phyloP scores from a whole-genome alignment of 139 green algal genomes.

The Chlamydomonas schloesseri region DNA sequence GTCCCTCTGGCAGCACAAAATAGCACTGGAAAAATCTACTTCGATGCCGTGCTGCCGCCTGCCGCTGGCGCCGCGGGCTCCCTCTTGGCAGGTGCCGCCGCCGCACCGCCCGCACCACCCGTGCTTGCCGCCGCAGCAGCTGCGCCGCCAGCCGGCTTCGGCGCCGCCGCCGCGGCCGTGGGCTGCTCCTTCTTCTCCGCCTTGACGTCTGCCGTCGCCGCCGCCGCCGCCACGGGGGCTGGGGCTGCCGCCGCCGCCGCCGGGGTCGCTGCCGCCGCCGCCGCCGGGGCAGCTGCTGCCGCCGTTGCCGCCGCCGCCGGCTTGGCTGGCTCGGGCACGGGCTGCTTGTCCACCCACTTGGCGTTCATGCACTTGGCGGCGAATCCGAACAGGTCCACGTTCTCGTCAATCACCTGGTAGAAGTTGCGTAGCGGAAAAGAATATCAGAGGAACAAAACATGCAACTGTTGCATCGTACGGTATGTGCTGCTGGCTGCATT shows the following conservation, averaged over 20 bases:
- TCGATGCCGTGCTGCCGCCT: no score
- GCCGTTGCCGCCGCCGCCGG: neutral
- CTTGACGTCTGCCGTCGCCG: neutral
- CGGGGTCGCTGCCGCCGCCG: neutral
- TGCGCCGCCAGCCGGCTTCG: no score
- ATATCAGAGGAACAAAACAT: no score
- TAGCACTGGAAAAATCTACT: no score
- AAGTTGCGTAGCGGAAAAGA: no score
- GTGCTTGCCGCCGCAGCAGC: neutral
- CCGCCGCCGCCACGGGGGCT: neutral
- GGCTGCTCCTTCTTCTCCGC: no score
- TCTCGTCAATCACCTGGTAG: conserved; percentile 77
- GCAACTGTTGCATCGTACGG: no score
- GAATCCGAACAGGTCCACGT: conserved; percentile 62
- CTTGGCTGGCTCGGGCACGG: neutral
- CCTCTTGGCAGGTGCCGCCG: neutral
- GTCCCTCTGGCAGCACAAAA: no score
- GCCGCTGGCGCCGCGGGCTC: no score
- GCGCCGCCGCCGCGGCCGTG: neutral
- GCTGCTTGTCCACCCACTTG: conserved; percentile 33
- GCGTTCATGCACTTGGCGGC: conserved; percentile 55
- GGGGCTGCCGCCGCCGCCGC: neutral
- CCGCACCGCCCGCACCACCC: no score
- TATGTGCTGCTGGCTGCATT: no score
- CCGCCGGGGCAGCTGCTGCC: neutral